Evolutionary conservation across 176 grass and related monocot genomes (phyloP).

Genomic region (Stipa capillata): DNA sequence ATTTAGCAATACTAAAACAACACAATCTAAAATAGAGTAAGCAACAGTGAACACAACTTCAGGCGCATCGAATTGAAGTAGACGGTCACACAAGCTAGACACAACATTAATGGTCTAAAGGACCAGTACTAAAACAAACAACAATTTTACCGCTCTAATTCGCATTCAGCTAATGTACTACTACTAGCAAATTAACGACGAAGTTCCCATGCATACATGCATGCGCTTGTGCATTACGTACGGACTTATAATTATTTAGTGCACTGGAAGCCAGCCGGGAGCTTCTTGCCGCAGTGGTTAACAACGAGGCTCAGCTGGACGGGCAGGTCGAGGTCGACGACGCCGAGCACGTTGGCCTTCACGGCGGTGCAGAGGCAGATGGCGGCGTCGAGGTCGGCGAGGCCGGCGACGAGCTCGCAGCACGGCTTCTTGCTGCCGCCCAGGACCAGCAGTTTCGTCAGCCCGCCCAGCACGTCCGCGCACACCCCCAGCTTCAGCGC

Average conservation of each 20-base stretch:
- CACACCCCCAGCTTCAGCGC: constrained; percentile 48
- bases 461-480: constrained; percentile 33
- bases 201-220: background rate
- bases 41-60: too few relatives aligned
- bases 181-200: background rate
- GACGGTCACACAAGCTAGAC: background rate
- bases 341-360: constrained; percentile 17
- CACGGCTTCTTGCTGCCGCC: background rate
- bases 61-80: background rate
- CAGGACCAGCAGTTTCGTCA: background rate
- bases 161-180: background rate
- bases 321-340: background rate
- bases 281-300: constrained; percentile 51
- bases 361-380: constrained; percentile 28
- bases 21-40: too few relatives aligned
- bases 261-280: constrained; percentile 63
- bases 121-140: background rate
- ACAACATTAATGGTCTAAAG: background rate
- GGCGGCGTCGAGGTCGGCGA: constrained; percentile 15
- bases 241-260: background rate
- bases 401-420: constrained; percentile 20
- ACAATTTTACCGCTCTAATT: background rate
- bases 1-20: too few relatives aligned
- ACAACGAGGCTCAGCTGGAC: constrained; percentile 1
- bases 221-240: background rate